Percentiles rank a stretch among this genome's conserved stretches.
Conservation (phyloP, 108 stramenopile species). For the Mediolabrus comicus region DNA sequence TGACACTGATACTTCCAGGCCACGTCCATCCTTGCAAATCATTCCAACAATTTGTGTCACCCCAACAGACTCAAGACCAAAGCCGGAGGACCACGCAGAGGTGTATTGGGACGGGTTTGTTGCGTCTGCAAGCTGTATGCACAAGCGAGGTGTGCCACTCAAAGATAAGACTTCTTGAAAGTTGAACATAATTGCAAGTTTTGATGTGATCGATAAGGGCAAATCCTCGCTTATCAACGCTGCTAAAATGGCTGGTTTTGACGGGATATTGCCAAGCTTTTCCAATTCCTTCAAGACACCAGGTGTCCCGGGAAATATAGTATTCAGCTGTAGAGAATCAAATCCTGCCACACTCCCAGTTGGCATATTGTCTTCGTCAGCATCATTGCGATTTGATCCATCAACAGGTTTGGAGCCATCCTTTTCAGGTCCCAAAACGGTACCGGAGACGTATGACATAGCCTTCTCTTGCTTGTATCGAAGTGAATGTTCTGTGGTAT, state of each 20-base stretch:
- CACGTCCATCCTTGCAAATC: constrained; percentile 79
- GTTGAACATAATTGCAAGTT: constrained; percentile 94
- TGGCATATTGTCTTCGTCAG: constrained; percentile 20
- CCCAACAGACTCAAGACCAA: constrained; percentile 94
- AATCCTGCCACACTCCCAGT: constrained; percentile 4
- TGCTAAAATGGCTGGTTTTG: constrained; percentile 41
- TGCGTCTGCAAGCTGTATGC: constrained; percentile 73
- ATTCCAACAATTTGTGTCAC: constrained; percentile 91
- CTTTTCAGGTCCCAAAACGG: constrained; percentile 53
- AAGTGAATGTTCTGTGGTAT: constrained; percentile 88
- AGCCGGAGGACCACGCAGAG: constrained; percentile 85
- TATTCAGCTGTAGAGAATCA: constrained; percentile 31
- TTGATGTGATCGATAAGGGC: constrained; percentile 63
- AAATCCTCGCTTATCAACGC: constrained; percentile 68
- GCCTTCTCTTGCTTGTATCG: constrained; percentile 85
- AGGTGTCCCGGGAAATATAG: constrained; percentile 76
- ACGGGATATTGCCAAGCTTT: constrained; percentile 21
- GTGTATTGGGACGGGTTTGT: constrained; percentile 50
- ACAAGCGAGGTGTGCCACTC: constrained; percentile 69
- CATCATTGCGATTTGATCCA: constrained; percentile 59
- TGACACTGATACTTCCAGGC: constrained; percentile 82
- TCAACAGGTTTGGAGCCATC: constrained; percentile 51
- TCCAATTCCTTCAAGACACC: constrained; percentile 62
- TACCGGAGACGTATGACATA: constrained; percentile 65
- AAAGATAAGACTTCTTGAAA: constrained; percentile 76